A percentile compares a stretch with the other conserved stretches of the same genome.
These are phyloP conservation scores for Mortierella sp. DNA, from an alignment of 371 early-diverging fungal species.

Conservation along the genomic window DNA sequence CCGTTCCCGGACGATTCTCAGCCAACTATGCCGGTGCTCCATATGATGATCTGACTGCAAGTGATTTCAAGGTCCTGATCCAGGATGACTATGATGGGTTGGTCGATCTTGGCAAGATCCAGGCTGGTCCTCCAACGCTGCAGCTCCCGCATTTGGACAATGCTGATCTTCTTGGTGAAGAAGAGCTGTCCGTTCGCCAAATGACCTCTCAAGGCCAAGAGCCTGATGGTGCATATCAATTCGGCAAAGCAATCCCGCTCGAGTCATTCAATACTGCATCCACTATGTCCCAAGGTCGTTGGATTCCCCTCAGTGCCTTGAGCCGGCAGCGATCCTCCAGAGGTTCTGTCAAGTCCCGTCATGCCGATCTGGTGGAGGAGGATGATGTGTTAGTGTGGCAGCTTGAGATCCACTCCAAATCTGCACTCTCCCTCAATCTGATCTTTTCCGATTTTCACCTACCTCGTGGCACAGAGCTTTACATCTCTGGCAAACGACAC, in stretches of 20 bases:
- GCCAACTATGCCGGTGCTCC: conserved; percentile 23
- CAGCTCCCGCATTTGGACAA: conserved; percentile 37
- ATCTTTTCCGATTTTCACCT: conserved; percentile 59
- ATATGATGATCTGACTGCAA: not conserved
- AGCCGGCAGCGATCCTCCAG: conserved; percentile 7
- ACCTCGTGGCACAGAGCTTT: conserved; percentile 54
- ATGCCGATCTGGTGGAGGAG: conserved; percentile 4
- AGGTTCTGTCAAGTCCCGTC: not conserved
- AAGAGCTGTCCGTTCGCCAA: conserved; percentile 4
- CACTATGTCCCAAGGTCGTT: conserved; percentile 34
- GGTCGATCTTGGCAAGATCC: conserved; percentile 1
- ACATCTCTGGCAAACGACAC: conserved; percentile 38
- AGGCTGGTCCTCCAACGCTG: conserved; percentile 21
- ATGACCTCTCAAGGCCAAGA: conserved; percentile 1
- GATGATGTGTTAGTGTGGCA: conserved; percentile 53
- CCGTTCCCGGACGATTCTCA: conserved; percentile 34
- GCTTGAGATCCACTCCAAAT: conserved; percentile 53
- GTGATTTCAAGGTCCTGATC: not conserved
- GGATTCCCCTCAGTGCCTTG: conserved; percentile 20
- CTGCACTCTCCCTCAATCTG: conserved; percentile 58
- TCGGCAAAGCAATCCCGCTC: conserved; percentile 42
- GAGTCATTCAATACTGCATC: conserved; percentile 8
- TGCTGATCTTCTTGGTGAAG: conserved; percentile 28
- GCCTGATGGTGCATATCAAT: conserved; percentile 44
- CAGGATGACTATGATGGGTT: not conserved